Conservation (phyloP, 768 basidiomycete genomes). For the Chlorophyllum brunneum region DNA sequence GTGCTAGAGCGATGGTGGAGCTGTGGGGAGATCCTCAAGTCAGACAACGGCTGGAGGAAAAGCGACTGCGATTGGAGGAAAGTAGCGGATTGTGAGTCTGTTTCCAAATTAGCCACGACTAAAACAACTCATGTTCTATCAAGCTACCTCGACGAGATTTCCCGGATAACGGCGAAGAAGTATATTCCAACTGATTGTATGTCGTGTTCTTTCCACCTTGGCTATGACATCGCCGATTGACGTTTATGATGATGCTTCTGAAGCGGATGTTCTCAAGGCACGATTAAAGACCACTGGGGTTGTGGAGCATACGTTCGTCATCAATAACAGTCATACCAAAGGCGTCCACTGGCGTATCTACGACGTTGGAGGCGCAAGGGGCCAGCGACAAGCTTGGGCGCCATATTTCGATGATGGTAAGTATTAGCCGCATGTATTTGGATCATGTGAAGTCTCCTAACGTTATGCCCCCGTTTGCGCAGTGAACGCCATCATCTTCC, state of each 20-base stretch:
- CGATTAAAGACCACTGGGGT: conserved; percentile 82
- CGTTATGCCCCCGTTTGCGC: conserved; percentile 11
- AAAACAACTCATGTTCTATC: conserved; percentile 9
- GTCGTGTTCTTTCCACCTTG: conserved; percentile 19
- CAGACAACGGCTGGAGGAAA: conserved; percentile 57
- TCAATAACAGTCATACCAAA: conserved; percentile 52
- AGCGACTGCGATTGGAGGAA: conserved; percentile 68
- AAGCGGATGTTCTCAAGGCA: conserved; percentile 77
- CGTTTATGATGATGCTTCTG: not conserved
- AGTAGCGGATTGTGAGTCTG: conserved; percentile 78
- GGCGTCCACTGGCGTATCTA: conserved; percentile 79
- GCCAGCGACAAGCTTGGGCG: conserved; percentile 83
- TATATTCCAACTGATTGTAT: conserved; percentile 77
- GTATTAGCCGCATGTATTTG: conserved; percentile 19
- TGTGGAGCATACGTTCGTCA: conserved; percentile 70
- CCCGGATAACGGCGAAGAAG: conserved; percentile 73
- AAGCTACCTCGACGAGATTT: conserved; percentile 80
- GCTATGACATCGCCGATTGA: not conserved
- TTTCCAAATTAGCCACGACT: conserved; percentile 2
- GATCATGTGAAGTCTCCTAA: not conserved
- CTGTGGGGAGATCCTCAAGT: conserved; percentile 78
- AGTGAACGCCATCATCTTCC: conserved; percentile 88
- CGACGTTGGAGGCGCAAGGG: conserved; percentile 79
- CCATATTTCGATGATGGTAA: conserved; percentile 85
- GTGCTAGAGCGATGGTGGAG: conserved; percentile 61